Conservation (phyloP, 1,284 basidiomycete genomes). For the Ustilago tritici region DNA sequence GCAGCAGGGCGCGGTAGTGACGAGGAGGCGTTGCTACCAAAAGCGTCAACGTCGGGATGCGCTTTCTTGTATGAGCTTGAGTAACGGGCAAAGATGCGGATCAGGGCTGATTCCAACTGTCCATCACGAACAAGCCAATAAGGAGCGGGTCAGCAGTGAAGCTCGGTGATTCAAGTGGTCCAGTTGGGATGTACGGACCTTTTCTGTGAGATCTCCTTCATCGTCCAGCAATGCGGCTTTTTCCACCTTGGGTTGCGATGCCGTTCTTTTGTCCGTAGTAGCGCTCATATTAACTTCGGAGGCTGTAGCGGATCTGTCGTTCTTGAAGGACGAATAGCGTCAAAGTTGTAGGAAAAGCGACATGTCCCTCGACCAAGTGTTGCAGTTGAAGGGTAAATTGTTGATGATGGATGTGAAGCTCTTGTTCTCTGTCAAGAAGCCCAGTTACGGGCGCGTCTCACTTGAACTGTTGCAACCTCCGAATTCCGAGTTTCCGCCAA, state of each 20-base stretch:
- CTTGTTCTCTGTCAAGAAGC: too few species aligned
- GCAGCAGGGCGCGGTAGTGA: slow-evolving; percentile 22
- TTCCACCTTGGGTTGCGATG: not conserved
- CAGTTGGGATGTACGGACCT: slow-evolving; percentile 13
- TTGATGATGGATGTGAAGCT: too few species aligned
- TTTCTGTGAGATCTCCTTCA: slow-evolving; percentile 41
- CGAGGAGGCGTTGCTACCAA: slow-evolving; percentile 8
- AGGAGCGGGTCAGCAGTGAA: not conserved
- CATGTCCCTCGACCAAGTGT: not conserved
- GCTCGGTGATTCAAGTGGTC: not conserved
- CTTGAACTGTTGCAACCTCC: slow-evolving; percentile 24
- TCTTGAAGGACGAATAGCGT: too few species aligned
- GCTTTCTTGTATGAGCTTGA: slow-evolving; percentile 29
- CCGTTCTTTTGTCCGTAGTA: not conserved
- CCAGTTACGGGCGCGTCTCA: too few species aligned
- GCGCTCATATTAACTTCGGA: slow-evolving; percentile 7
- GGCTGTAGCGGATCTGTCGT: too few species aligned
- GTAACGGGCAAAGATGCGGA: slow-evolving; percentile 47
- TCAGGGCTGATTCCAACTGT: slow-evolving; percentile 42
- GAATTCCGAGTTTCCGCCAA: slow-evolving; percentile 25
- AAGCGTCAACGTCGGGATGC: slow-evolving; percentile 11
- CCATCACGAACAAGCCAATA: not conserved
- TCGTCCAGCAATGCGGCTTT: slow-evolving; percentile 44
- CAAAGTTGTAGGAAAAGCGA: too few species aligned
- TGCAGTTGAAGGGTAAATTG: not conserved